Base-by-base conservation (phyloP, 2,329 filamentous ascomycete genomes). In the Stemphylium vesicarium region DNA sequence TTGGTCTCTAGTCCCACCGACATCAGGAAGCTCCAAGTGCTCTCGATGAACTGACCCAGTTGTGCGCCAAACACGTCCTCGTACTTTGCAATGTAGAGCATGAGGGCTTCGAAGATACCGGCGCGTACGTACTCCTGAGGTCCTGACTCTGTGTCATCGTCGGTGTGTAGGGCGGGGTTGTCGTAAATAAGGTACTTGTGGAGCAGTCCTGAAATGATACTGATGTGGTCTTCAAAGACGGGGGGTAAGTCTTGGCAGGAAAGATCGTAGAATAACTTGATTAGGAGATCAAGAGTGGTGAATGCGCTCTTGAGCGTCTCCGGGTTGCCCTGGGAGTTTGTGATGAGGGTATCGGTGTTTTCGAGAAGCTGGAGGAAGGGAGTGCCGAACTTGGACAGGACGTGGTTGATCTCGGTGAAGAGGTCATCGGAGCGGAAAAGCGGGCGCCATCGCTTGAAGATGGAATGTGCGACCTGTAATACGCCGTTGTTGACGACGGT, bases 211-310 rank as follows among this genome's bases (percentile, higher is more conserved):
- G 91, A 89, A 62, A 99, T 90, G 59, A 85, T 85, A 42, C 82
- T 78, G 16, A 99, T 83, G 71, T 96, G 90, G 62, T 96, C 89
- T 80, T 99, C 95, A 74, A 99, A 96, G 65, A 95, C 88, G 2
- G 94, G 93, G 13, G 95, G 92, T 66, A 99, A 84, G 75, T 99
- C 95, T 74, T 99, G 96, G 72, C 89, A 96, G n/a, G 93, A 97
- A 47, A 99, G 86, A 76, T 99, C 96, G 79, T 95, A 95, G 73
- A 98, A 87, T 43, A 99, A 87, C 80, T 96, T 96, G 65, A 97
- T 83, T 65, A 96, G 86, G 47, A 98, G 82, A 74, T 94, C 93
- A 60, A 99, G 83, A 3, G 92, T 92, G 61, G 90, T 87, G 66
- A 96, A 93, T 74, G 92, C 90, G 64, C 86, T 85, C 70, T 88